Evolutionary conservation across 225 moss, liverwort and hornwort species (phyloP).

Genomic region (Rhytidiadelphus loreus): DNA sequence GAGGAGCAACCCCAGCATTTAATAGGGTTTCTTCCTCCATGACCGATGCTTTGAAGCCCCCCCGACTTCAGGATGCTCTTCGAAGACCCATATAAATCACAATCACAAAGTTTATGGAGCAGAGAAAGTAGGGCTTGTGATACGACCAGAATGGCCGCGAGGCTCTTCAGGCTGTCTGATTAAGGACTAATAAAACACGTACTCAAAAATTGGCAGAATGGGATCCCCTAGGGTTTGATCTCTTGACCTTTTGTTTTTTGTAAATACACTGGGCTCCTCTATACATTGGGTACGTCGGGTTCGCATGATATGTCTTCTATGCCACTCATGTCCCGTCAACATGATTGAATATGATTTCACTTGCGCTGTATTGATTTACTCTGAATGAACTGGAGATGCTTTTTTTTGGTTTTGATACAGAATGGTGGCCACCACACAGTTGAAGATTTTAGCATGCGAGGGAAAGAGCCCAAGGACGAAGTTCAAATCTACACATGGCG

Average conservation of each 20-base stretch:
- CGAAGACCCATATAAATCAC: neutral
- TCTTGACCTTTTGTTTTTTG: neutral
- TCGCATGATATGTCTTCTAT: neutral
- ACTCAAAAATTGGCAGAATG: neutral
- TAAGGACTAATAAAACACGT: no score
- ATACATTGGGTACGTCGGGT: neutral
- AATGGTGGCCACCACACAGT: conserved; percentile 85
- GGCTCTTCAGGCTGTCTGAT: neutral
- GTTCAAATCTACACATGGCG: conserved; percentile 99
- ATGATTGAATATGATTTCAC: neutral
- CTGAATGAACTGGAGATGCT: neutral
- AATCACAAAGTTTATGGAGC: neutral
- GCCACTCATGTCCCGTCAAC: neutral
- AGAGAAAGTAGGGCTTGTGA: neutral
- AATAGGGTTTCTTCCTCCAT: neutral
- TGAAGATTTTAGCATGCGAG: conserved; percentile 79
- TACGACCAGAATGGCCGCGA: neutral
- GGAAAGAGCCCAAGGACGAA: conserved; percentile 99
- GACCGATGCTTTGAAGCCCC: neutral
- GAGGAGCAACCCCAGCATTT: neutral
- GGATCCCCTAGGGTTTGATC: neutral
- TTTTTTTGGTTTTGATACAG: conserved; percentile 15
- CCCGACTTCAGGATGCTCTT: neutral
- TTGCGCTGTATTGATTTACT: neutral
- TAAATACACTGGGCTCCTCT: neutral